These are phyloP conservation scores for Pseudopithomyces chartarum DNA, from an alignment of 2,329 filamentous ascomycete genomes.

Conservation along the genomic window DNA sequence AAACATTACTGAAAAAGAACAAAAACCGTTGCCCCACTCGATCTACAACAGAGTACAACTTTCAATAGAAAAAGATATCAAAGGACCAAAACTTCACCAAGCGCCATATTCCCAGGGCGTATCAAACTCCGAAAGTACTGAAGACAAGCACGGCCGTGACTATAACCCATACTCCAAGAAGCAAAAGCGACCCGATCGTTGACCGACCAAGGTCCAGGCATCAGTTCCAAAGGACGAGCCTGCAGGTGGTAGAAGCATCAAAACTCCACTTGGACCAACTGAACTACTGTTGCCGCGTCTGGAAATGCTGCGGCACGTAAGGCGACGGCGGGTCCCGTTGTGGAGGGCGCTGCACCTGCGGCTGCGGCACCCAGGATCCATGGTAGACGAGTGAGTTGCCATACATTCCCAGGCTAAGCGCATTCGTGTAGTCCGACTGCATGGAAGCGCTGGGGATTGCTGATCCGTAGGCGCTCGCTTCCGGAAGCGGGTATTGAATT, in stretches of 20 bases:
- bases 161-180: neutral
- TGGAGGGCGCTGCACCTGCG: neutral
- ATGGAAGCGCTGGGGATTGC: neutral
- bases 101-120: neutral
- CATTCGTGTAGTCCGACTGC: neutral
- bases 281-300: constrained; percentile 2
- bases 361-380: constrained; percentile 1
- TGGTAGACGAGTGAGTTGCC: constrained; percentile 10
- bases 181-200: neutral
- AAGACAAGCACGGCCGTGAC: neutral
- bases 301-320: neutral
- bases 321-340: constrained; percentile 2
- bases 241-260: neutral
- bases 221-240: neutral
- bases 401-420: constrained; percentile 6
- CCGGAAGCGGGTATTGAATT: constrained; percentile 5
- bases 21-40: neutral
- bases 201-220: neutral
- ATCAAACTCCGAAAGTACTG: neutral
- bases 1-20: neutral
- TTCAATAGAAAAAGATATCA: neutral
- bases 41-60: neutral
- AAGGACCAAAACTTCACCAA: neutral
- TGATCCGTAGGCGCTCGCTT: neutral
- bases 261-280: neutral